Percentiles rank a stretch among this genome's conserved stretches.
phyloP scores from a whole-genome alignment of 495 filamentous ascomycete genomes.

The Xylaria cubensis region DNA sequence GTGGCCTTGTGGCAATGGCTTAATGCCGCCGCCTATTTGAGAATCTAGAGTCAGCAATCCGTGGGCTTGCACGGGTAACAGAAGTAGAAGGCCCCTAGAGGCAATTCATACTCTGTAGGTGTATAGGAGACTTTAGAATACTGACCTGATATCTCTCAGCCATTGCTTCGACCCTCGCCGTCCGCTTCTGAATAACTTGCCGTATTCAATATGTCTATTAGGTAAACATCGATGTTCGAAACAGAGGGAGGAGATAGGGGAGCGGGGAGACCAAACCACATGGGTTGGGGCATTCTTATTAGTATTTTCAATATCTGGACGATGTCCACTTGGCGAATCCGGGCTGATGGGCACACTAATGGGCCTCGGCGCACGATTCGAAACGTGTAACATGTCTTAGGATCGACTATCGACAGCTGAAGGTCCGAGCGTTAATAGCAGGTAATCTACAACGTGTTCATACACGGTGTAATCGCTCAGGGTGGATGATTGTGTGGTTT shows the following conservation, averaged over 20 bases:
- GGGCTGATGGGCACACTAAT: constrained; percentile 11
- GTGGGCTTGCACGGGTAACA: not conserved
- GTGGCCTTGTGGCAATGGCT: constrained; percentile 46
- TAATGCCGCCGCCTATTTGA: constrained; percentile 20
- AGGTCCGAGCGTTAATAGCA: constrained; percentile 22
- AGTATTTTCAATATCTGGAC: not conserved
- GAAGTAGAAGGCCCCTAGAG: not conserved
- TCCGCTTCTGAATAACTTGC: constrained; percentile 1
- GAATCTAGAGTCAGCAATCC: not conserved
- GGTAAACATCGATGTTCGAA: not conserved
- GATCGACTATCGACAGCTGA: not conserved
- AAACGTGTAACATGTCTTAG: constrained; percentile 17
- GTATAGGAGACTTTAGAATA: not conserved
- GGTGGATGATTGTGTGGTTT: not conserved
- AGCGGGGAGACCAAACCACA: not conserved
- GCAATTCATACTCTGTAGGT: not conserved
- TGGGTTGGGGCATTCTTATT: constrained; percentile 7
- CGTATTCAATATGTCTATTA: not conserved
- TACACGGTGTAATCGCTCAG: not conserved
- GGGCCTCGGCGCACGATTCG: constrained; percentile 17
- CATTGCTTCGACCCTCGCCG: constrained; percentile 15
- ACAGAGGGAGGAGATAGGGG: not conserved
- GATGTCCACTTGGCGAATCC: constrained; percentile 6
- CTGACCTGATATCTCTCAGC: constrained; percentile 17
- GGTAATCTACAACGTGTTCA: not conserved